A percentile compares a stretch with the other conserved stretches of the same genome.
These are phyloP conservation scores for Elongisporangium prolatum DNA, from an alignment of 352 stramenopile genomes.

Conservation along the genomic window DNA sequence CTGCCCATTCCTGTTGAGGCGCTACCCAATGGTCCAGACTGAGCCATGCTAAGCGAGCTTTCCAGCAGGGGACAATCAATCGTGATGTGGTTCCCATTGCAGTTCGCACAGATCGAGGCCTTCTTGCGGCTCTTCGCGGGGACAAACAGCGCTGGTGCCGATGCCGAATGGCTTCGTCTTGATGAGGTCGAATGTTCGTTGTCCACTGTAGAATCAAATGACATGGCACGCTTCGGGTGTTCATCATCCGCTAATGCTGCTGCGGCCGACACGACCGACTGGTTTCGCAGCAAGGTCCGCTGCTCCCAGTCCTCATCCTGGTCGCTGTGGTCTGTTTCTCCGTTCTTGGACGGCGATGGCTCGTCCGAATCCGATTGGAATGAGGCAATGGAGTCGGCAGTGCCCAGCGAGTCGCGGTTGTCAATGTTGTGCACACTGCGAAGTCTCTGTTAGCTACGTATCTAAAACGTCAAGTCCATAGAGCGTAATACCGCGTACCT, in stretches of 20 bases:
- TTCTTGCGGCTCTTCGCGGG: slow-evolving; percentile 59
- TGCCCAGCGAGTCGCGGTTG: slow-evolving; percentile 38
- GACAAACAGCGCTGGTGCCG: slow-evolving; percentile 6
- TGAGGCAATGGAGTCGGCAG: slow-evolving; percentile 29
- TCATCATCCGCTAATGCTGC: slow-evolving; percentile 42
- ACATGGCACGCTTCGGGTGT: slow-evolving; percentile 3
- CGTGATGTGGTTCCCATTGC: slow-evolving; percentile 78
- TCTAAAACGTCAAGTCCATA: neutral
- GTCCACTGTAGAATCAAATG: neutral
- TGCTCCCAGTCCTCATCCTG: slow-evolving; percentile 26
- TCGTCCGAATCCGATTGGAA: slow-evolving; percentile 32
- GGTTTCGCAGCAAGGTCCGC: slow-evolving; percentile 18
- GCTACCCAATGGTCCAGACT: slow-evolving; percentile 5
- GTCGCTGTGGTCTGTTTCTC: slow-evolving; percentile 4
- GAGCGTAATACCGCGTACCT: slow-evolving; percentile 25
- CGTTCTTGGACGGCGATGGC: neutral
- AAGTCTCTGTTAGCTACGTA: neutral
- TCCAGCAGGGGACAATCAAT: slow-evolving; percentile 72
- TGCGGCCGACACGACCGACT: slow-evolving; percentile 34
- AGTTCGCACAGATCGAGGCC: slow-evolving; percentile 69
- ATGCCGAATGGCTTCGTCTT: slow-evolving; percentile 8
- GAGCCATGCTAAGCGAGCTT: slow-evolving; percentile 21
- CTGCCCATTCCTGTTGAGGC: neutral
- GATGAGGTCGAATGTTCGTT: slow-evolving; percentile 2
- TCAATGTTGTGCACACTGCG: slow-evolving; percentile 72